These are phyloP conservation scores for Endocarpon pusillum DNA, from an alignment of 495 filamentous ascomycete species.

Conservation along the genomic window DNA sequence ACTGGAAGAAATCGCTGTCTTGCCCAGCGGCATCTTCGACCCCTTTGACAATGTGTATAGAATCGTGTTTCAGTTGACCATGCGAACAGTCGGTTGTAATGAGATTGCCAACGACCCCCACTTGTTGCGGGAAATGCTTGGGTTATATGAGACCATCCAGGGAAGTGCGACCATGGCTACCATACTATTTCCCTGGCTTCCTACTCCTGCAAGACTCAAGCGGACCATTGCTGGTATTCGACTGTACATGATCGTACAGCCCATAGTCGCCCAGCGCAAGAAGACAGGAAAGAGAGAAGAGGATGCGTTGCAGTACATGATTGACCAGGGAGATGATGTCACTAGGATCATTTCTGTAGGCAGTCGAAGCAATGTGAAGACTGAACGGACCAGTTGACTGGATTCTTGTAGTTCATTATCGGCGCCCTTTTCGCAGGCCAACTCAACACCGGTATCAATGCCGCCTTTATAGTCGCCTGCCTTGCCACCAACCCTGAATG, in stretches of 20 bases:
- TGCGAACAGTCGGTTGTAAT: too few species aligned
- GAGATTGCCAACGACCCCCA: constrained; percentile 24
- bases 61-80: too few species aligned
- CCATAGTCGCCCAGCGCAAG: constrained; percentile 21
- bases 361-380: too few species aligned
- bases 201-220: constrained; percentile 24
- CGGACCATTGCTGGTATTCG: constrained; percentile 17
- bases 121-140: constrained; percentile 16
- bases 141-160: constrained; percentile 21
- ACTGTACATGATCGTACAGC: constrained; percentile 23
- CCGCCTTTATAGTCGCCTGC: constrained; percentile 21
- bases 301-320: constrained; percentile 27
- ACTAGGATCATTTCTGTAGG: too few species aligned
- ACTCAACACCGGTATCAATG: constrained; percentile 28
- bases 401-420: constrained; percentile 13
- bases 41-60: too few species aligned
- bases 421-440: constrained; percentile 20
- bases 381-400: too few species aligned
- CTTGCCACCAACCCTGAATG: constrained; percentile 23
- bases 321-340: constrained; percentile 24
- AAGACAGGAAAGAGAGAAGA: constrained; percentile 19
- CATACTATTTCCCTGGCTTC: constrained; percentile 23
- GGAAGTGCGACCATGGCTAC: constrained; percentile 11
- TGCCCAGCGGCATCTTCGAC: too few species aligned
- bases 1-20: too few species aligned